Base-by-base conservation (phyloP, 1,139 yeast species). In the Kluyveromyces sp. region DNA sequence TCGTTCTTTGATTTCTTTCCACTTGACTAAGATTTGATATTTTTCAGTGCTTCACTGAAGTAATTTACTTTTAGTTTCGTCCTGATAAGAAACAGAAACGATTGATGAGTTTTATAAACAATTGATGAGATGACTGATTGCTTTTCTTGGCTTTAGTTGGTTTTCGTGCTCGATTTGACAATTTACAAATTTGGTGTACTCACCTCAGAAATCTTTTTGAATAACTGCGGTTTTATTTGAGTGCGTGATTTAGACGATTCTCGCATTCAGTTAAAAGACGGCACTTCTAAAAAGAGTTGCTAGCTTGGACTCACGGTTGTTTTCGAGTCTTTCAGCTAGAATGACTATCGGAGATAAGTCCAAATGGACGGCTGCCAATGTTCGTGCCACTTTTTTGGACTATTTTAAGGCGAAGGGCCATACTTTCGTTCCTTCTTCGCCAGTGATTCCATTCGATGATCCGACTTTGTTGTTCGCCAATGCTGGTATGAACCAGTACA, bases 401-500 rank as follows among this genome's bases (percentile, higher is more conserved):
- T 92, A 70, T 62, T 92, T 92, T 70, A 75, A 78, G 57, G 72
- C 74, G 41, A 69, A 72, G 40, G 73, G 72, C 19, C 99, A 92
- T 65, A 78, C 79, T 2, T 88, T 74, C 64, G 92, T 92, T 43
- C 88, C 96, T 29, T 83, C 95, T 1, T 88, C 97, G 3, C 86
- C 96, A 1, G 97, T 92, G 32, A 83, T 92, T 47, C 99, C 99
- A 45, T 95, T 83, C 65, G 96, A 92, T 68, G 99, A 92, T 64
- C 98, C 98, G 44, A 89, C 97, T 15, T 75, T 89, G 53, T 71
- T 92, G 52, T 89, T 92, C 61, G 95, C 97, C 60, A 92, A 92
- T 64, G 97, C 98, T 46, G 98, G 97, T 67, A 89, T 88, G 97
- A 92, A 92, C 70, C 99, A 92, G 69, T 92, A 88, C 69, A 92